Conservation (phyloP, 129 eudicot genomes). For the Erigeron canadensis region DNA sequence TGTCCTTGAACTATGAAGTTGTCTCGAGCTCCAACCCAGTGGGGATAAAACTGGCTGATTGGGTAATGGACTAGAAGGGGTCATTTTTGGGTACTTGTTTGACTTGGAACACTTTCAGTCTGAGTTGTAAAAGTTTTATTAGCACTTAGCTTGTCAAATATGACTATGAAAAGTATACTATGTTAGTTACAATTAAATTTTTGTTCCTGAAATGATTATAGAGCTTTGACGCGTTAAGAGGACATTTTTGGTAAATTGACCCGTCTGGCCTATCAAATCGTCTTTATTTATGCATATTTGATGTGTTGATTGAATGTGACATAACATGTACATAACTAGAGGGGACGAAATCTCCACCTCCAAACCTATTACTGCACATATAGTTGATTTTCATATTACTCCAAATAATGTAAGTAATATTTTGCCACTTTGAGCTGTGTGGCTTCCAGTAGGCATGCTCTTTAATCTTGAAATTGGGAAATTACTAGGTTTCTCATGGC, state of each 20-base stretch:
- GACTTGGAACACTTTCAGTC: no score
- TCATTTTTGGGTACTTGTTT: background rate
- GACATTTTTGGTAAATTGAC: no score
- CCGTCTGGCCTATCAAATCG: no score
- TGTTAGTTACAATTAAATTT: no score
- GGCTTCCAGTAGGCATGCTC: background rate
- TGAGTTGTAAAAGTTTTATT: no score
- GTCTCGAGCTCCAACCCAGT: constrained; percentile 11
- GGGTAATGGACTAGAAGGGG: background rate
- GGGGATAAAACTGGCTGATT: background rate
- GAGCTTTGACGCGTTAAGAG: no score
- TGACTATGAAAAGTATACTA: no score
- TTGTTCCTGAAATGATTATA: no score
- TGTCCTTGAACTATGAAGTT: background rate
- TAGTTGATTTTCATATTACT: background rate
- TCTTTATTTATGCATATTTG: no score
- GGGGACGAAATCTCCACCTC: background rate
- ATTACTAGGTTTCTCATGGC: background rate
- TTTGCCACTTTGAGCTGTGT: background rate
- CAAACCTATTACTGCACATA: background rate
- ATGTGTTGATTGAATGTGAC: no score
- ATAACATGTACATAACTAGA: no score
- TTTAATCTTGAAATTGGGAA: background rate
- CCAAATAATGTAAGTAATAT: background rate
- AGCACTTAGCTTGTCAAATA: no score